Percentiles rank a stretch among this genome's conserved stretches.
Conservation (phyloP, 1,284 basidiomycete species). For the Sphagnurus paluster region DNA sequence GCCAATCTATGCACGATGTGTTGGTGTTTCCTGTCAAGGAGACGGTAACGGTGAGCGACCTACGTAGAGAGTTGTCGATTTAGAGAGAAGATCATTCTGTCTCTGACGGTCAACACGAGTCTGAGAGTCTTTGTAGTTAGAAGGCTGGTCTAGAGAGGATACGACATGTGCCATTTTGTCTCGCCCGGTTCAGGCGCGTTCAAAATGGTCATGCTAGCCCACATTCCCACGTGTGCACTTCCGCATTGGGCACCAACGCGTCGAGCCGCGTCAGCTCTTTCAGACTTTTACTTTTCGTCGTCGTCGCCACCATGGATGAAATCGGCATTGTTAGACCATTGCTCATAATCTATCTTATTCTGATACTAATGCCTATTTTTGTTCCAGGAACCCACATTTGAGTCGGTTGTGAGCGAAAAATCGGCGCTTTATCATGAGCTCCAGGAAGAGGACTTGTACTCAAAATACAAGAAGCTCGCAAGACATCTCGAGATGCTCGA, state of each 20-base stretch:
- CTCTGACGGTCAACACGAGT: slow-evolving; percentile 69
- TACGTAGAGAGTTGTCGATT: slow-evolving; percentile 80
- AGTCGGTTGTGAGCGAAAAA: slow-evolving; percentile 87
- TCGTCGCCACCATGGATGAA: slow-evolving; percentile 62
- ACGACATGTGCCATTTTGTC: slow-evolving; percentile 85
- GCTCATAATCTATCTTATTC: not conserved
- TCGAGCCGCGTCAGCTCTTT: slow-evolving; percentile 58
- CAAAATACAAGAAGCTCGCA: slow-evolving; percentile 93
- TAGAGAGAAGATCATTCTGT: slow-evolving; percentile 70
- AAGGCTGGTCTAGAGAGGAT: slow-evolving; percentile 84
- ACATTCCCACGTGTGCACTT: slow-evolving; percentile 33
- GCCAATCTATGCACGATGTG: slow-evolving; percentile 66
- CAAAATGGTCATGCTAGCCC: not conserved
- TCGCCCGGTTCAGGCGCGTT: not conserved
- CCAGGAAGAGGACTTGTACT: slow-evolving; percentile 91
- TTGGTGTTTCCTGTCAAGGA: slow-evolving; percentile 7
- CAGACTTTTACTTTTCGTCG: slow-evolving; percentile 22
- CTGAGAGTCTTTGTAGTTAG: slow-evolving; percentile 93
- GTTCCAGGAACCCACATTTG: slow-evolving; percentile 85
- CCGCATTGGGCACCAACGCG: slow-evolving; percentile 36
- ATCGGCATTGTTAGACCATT: slow-evolving; percentile 69
- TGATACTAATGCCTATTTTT: slow-evolving; percentile 5
- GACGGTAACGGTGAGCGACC: slow-evolving; percentile 25
- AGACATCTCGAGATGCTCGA: slow-evolving; percentile 93
- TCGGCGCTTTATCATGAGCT: slow-evolving; percentile 81